Base-by-base conservation (phyloP, 2,329 filamentous ascomycete genomes). In the Aschersonia sp. region DNA sequence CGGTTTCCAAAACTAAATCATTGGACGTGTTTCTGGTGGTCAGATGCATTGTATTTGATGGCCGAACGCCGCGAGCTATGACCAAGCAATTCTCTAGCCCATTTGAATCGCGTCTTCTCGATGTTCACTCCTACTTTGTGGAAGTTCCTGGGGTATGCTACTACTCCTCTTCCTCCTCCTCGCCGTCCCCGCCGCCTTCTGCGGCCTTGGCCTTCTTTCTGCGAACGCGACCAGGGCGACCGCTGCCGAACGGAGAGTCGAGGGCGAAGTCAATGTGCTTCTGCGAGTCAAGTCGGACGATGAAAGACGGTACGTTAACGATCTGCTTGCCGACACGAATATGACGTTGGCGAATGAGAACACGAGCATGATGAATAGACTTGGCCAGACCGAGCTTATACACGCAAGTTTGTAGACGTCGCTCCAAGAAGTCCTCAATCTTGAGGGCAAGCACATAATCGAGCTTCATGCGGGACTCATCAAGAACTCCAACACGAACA, bases 391-490 rank as follows among this genome's bases (percentile, higher is more conserved):
- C 92, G 65, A 98, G 89, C 86, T 98, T 97, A 85, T 95, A 97
- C 72, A 98, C 92, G 67, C 91, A 95, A 65, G 92, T 98, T 84
- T 98, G 91, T 61, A 97, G 89, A 74, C 92, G 89, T 66, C 92
- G 91, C 85, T 98, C 92, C 76, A 98, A 82, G 85, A 98, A 98
- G 75, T 98, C 92, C 77, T 98, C 92, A 65, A 94, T 85, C 82
- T 95, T 94, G 54, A 98, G 84, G 75, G 92, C 92, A 69, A 98
- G 78, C 69, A 98, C 92, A 85, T 98, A 96, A 96, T 98, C 92
- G 81, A 98, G 92, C 86, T 96, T 98, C 92, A 98, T 98, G 82
- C 92, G 92, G 71, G 89, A 89, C 80, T 98, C 92, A 72, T 98
- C 92, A 67, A 98, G 88, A 67, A 98, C 92, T 87, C 92, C 92